Percentiles rank a stretch among this genome's conserved stretches.
phyloP scores from a whole-genome alignment of 371 early-diverging fungal species.

The Mucor sp. region DNA sequence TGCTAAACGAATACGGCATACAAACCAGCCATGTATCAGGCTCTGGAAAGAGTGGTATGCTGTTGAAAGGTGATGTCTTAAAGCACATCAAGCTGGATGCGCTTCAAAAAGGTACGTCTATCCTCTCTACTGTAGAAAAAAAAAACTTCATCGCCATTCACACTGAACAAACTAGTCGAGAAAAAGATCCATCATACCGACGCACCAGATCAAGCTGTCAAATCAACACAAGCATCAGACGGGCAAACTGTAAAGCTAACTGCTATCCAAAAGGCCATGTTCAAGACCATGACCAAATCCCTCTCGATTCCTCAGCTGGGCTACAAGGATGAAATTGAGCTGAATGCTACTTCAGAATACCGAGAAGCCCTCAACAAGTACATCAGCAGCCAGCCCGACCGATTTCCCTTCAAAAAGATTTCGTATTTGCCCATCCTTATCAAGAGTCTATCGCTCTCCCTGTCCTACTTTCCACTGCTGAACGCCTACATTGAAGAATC shows the following conservation, averaged over 20 bases:
- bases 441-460: conserved; percentile 84
- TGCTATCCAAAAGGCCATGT: conserved; percentile 92
- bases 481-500: conserved; percentile 57
- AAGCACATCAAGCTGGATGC: conserved; percentile 2
- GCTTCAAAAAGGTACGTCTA: conserved; percentile 9
- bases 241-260: conserved; percentile 55
- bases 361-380: conserved; percentile 67
- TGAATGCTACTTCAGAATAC: conserved; percentile 67
- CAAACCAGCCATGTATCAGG: conserved; percentile 62
- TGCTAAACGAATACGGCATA: conserved; percentile 75
- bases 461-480: conserved; percentile 79
- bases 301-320: conserved; percentile 92
- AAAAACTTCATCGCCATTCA: no score
- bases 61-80: conserved; percentile 23
- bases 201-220: neutral
- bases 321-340: conserved; percentile 83
- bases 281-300: conserved; percentile 89
- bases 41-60: conserved; percentile 19
- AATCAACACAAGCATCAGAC: neutral
- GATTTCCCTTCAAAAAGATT: conserved; percentile 67
- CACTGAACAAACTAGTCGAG: neutral
- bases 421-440: conserved; percentile 93
- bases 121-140: no score
- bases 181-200: neutral
- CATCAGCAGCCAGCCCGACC: conserved; percentile 33